Evolutionary conservation across 192 early-diverging fungal species (phyloP), one percentile per base, ranked within the genome.

Genomic region (Chytriomyces sp.): DNA sequence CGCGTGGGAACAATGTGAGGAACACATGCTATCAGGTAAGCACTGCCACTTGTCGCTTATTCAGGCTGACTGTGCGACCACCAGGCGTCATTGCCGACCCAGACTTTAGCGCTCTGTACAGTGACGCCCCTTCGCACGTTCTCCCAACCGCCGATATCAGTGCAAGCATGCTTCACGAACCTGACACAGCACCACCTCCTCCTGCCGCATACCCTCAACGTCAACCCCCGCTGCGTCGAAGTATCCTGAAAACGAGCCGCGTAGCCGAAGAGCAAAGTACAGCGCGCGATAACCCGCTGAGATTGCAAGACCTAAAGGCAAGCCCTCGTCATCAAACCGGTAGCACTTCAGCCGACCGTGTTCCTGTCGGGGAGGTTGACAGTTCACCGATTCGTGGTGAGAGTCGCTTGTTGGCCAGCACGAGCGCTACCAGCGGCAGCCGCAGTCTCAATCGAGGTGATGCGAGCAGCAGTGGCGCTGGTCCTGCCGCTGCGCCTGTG

Each of bases 111-210:
- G 14, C 22, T 49, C n/a, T n/a, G n/a, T 22, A 49, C 44, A 49
- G 17, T 49, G 44, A 49, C 44, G 14, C 44, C 22, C 44, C 44
- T n/a, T 49, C 44, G 17, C 14, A n/a, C 17, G 44, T 49, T 14
- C 44, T 49, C 44, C 44, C 44, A 49, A 38, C 14, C 37, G 60
- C 34, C 7, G 63, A 64, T 52, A 49, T 52, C 31, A 64, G 63
- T 52, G n/a, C 38, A n/a, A 64, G 63, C 40, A 64, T 64, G 26
- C 25, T 64, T 22, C 63, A 64, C 32, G 63, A 64, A 64, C 25
- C 63, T 22, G 39, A 25, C 19, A 12, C 19, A 28, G 39, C 63
- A 31, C 63, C 63, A 14, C 40, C 28, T 32, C 63, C 63, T 1
- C 31, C 39, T n/a, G n/a, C n/a, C 30, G 19, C 30, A 33, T 36